Conservation (phyloP, 1,139 yeast species). For the Sugiyamaella paludigena region DNA sequence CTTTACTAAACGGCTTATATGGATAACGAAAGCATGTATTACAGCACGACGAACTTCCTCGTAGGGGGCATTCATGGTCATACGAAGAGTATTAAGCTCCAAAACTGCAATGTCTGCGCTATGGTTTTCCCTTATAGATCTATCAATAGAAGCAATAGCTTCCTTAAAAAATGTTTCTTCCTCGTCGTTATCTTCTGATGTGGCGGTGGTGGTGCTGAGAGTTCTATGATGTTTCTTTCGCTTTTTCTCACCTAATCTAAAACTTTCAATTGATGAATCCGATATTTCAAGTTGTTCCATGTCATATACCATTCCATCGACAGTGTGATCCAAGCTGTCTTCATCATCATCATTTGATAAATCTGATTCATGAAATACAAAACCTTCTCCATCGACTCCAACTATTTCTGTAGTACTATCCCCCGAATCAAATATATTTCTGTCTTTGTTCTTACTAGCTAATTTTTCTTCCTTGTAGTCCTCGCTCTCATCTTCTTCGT, state of each 20-base stretch:
- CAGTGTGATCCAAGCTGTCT: slow-evolving; percentile 42
- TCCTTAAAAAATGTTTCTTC: slow-evolving; percentile 85
- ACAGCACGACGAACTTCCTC: slow-evolving; percentile 90
- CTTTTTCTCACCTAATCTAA: slow-evolving; percentile 19
- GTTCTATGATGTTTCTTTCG: slow-evolving; percentile 24
- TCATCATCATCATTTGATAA: slow-evolving; percentile 44
- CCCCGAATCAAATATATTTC: slow-evolving; percentile 26
- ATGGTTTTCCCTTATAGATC: slow-evolving; percentile 90
- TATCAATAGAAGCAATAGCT: slow-evolving; percentile 88
- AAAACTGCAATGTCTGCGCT: slow-evolving; percentile 88
- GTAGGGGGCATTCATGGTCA: slow-evolving; percentile 95
- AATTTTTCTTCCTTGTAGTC: slow-evolving; percentile 16
- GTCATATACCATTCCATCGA: slow-evolving; percentile 48
- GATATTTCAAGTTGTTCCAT: slow-evolving; percentile 66
- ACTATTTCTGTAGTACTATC: slow-evolving; percentile 39
- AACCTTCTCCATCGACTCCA: slow-evolving; percentile 62
- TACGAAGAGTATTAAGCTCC: slow-evolving; percentile 88
- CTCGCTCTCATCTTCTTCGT: slow-evolving; percentile 27
- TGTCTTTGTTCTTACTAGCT: slow-evolving; percentile 11
- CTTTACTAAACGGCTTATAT: slow-evolving; percentile 68
- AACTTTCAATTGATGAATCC: slow-evolving; percentile 63
- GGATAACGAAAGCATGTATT: slow-evolving; percentile 61
- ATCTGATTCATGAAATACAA: slow-evolving; percentile 51
- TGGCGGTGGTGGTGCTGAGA: slow-evolving; percentile 26
- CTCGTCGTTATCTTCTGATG: slow-evolving; percentile 51